Percentiles rank a stretch among this genome's conserved stretches.
phyloP scores from a whole-genome alignment of 2,329 filamentous ascomycete species.

The Fusarium bulbicola region DNA sequence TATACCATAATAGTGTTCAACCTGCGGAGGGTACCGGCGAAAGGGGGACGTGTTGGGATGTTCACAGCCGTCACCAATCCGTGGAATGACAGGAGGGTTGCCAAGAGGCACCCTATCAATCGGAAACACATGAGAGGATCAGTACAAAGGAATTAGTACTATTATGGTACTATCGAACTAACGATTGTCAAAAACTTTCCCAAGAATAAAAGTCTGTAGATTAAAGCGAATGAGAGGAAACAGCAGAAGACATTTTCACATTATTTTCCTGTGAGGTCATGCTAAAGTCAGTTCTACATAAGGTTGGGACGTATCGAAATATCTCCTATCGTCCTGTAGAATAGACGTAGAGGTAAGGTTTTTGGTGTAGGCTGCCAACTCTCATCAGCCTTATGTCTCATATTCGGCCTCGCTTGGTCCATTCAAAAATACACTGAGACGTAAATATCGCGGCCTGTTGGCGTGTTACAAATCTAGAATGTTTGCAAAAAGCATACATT shows the following conservation, averaged over 20 bases:
- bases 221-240: neutral
- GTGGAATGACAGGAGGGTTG: neutral
- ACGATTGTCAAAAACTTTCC: neutral
- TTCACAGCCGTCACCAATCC: neutral
- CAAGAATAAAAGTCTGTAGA: neutral
- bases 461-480: too few species aligned
- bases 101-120: slow-evolving; percentile 1
- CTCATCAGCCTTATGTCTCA: neutral
- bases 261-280: neutral
- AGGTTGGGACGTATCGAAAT: neutral
- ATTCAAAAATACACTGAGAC: neutral
- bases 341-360: neutral
- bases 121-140: neutral
- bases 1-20: slow-evolving; percentile 17
- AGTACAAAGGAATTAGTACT: neutral
- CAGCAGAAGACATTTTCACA: neutral
- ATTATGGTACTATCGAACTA: neutral
- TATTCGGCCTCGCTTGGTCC: neutral
- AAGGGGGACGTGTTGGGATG: neutral
- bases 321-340: neutral
- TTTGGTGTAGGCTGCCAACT: neutral
- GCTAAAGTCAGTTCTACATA: neutral
- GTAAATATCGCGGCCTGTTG: too few species aligned
- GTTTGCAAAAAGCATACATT: neutral
- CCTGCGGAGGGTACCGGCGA: neutral